Conservation (phyloP, 129 eudicot species). For the Sambucus nigra region DNA sequence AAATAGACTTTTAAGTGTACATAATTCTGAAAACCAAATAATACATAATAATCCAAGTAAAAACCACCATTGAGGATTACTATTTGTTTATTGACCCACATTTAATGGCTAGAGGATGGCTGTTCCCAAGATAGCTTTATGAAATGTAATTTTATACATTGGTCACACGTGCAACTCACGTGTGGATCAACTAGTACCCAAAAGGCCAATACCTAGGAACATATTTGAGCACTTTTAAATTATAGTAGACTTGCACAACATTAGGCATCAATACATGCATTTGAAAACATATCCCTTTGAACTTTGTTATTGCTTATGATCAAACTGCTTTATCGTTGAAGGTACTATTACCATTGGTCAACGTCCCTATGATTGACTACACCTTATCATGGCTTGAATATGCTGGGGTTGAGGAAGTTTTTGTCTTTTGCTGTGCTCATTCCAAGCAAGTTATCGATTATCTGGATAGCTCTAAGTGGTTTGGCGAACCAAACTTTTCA, state of each 20-base stretch:
- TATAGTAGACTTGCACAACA: background rate
- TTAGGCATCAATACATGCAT: background rate
- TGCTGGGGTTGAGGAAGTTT: constrained; percentile 85
- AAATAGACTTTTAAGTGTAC: no score
- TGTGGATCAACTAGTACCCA: no score
- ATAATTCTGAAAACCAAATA: no score
- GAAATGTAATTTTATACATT: no score
- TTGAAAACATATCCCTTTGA: background rate
- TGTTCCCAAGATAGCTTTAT: no score
- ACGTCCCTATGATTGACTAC: constrained; percentile 90
- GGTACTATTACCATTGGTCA: constrained; percentile 77
- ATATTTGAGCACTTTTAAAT: no score
- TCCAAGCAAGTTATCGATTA: constrained; percentile 71
- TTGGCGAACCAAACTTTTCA: constrained; percentile 57
- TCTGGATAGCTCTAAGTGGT: constrained; percentile 66
- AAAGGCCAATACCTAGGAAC: no score
- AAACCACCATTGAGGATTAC: no score
- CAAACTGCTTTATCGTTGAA: constrained; percentile 14
- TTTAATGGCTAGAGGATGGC: no score
- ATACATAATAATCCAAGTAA: no score
- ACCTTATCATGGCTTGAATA: constrained; percentile 95
- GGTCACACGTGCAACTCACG: no score
- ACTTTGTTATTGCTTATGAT: background rate
- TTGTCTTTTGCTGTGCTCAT: constrained; percentile 90
- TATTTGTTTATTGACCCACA: no score